Evolutionary conservation across 805 yeast species (phyloP).

Genomic region (Metschnikowia anglica): DNA sequence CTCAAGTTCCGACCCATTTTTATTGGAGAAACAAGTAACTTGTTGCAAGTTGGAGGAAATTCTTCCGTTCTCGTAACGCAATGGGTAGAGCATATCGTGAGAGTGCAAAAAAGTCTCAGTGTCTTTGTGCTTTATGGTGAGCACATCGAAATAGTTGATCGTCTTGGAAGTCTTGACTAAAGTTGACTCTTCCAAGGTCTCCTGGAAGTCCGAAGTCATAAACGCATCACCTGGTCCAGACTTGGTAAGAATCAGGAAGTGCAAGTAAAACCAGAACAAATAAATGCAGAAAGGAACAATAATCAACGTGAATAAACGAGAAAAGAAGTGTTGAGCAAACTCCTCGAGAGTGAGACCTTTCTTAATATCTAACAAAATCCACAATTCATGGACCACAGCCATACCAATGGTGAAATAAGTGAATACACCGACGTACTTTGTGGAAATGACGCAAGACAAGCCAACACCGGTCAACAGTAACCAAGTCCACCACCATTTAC

Average conservation of each 20-base stretch:
- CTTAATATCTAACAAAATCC: constrained; percentile 77
- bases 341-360: constrained; percentile 59
- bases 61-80: constrained; percentile 95
- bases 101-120: constrained; percentile 83
- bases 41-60: constrained; percentile 93
- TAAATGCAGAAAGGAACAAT: constrained; percentile 80
- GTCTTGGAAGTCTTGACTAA: constrained; percentile 67
- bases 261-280: constrained; percentile 88
- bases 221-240: constrained; percentile 97
- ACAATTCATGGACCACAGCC: constrained; percentile 81
- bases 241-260: constrained; percentile 72
- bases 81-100: constrained; percentile 71
- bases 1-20: constrained; percentile 27
- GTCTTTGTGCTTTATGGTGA: constrained; percentile 78
- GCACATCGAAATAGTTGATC: constrained; percentile 70
- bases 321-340: constrained; percentile 67
- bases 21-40: constrained; percentile 67
- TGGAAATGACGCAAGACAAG: constrained; percentile 87
- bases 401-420: constrained; percentile 85
- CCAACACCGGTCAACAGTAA: constrained; percentile 77
- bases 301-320: constrained; percentile 70
- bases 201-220: constrained; percentile 96
- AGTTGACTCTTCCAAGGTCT: constrained; percentile 81
- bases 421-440: constrained; percentile 94
- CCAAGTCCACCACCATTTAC: constrained; percentile 85